Evolutionary conservation across 805 yeast species (phyloP).

Genomic region (Jamesozyma lodderae): DNA sequence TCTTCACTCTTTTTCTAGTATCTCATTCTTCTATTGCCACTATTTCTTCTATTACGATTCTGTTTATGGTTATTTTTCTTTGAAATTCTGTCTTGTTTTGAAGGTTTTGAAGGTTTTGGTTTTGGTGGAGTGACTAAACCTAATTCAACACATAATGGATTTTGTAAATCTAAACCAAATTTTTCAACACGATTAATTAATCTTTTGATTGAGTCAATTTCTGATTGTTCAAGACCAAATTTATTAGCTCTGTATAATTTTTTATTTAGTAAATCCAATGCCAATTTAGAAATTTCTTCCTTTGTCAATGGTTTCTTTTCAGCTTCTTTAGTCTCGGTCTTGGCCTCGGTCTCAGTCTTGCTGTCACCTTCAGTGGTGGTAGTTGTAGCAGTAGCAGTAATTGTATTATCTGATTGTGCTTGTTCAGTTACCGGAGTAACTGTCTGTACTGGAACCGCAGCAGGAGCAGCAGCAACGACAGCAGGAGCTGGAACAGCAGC

Average conservation of each 20-base stretch:
- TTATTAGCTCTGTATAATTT: slow-evolving; percentile 67
- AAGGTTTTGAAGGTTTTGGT: slow-evolving; percentile 6
- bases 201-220: slow-evolving; percentile 56
- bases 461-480: slow-evolving; percentile 4
- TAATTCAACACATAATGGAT: slow-evolving; percentile 58
- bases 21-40: not conserved
- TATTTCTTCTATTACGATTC: slow-evolving; percentile 4
- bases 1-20: not conserved
- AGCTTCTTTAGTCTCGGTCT: not conserved
- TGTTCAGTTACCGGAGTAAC: slow-evolving; percentile 4
- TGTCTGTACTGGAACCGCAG: slow-evolving; percentile 2
- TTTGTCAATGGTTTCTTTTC: slow-evolving; percentile 35
- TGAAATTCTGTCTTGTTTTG: not conserved
- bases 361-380: not conserved
- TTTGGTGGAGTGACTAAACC: slow-evolving; percentile 38
- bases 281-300: slow-evolving; percentile 63
- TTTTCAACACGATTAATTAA: slow-evolving; percentile 45
- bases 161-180: slow-evolving; percentile 68
- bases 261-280: slow-evolving; percentile 55
- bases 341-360: not conserved
- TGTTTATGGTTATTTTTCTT: slow-evolving; percentile 3
- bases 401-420: slow-evolving; percentile 1
- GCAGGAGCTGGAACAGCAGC: not conserved
- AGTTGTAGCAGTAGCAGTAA: slow-evolving; percentile 6
- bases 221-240: slow-evolving; percentile 59